These are phyloP conservation scores for Globisporangium polare DNA, from an alignment of 352 stramenopile species.

Conservation along the genomic window DNA sequence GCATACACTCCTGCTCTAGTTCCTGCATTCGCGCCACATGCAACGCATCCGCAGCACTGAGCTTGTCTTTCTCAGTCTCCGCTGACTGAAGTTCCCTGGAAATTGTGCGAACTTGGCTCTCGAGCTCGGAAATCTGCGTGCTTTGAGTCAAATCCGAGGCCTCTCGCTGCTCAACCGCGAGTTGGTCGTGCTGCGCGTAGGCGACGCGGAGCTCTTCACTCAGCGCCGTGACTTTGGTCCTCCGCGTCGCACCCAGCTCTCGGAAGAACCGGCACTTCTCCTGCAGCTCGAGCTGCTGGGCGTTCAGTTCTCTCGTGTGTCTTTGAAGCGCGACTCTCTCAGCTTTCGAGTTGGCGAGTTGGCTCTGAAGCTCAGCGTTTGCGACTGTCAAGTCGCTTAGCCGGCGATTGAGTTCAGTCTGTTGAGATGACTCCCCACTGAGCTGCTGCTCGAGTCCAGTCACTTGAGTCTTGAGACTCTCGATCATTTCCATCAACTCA, in stretches of 20 bases:
- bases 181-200: conserved; percentile 1
- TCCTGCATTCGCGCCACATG: background rate
- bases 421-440: background rate
- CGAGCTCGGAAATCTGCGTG: background rate
- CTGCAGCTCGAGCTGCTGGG: background rate
- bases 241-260: background rate
- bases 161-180: background rate
- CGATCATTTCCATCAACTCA: background rate
- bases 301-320: background rate
- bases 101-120: background rate
- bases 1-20: background rate
- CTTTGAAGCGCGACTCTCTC: background rate
- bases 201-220: background rate
- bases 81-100: background rate
- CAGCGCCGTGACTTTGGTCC: conserved; percentile 1
- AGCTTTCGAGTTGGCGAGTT: background rate
- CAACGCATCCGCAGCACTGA: background rate
- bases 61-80: background rate
- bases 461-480: background rate
- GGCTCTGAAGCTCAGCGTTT: conserved; percentile 2
- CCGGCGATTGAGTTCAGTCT: background rate
- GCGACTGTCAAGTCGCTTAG: background rate
- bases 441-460: background rate
- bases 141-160: background rate
- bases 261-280: conserved; percentile 5